Evolutionary conservation across 2,329 filamentous ascomycete species (phyloP).

Genomic region (Stagonosporopsis chrysanthemi): DNA sequence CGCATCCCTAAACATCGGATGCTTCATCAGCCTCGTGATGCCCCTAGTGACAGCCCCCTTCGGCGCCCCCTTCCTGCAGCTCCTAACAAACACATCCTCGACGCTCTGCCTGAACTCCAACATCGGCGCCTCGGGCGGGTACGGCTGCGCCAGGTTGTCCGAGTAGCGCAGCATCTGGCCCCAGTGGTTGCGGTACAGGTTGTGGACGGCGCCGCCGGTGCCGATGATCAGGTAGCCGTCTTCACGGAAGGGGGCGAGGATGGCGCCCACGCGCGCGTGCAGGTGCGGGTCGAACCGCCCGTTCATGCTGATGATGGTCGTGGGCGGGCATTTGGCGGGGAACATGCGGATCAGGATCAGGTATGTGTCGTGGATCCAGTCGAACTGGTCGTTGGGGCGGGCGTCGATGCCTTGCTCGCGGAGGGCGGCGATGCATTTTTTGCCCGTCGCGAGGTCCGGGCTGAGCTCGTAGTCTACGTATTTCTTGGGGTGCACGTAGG

Average conservation of each 20-base stretch:
- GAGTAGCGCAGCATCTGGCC: constrained; percentile 67
- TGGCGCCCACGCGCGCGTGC: constrained; percentile 64
- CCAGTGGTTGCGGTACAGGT: constrained; percentile 73
- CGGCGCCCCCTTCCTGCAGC: constrained; percentile 57
- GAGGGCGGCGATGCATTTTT: constrained; percentile 61
- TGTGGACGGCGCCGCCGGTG: constrained; percentile 72
- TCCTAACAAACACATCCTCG: constrained; percentile 65
- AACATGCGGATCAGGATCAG: constrained; percentile 76
- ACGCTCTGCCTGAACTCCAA: constrained; percentile 72
- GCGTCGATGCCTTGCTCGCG: constrained; percentile 62
- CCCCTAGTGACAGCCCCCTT: constrained; percentile 57
- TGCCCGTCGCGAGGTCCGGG: constrained; percentile 63
- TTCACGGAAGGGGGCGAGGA: constrained; percentile 63
- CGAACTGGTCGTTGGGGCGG: constrained; percentile 62
- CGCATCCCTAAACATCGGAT: constrained; percentile 69
- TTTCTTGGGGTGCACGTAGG: constrained; percentile 71
- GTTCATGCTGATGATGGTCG: constrained; percentile 66
- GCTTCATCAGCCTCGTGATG: constrained; percentile 71
- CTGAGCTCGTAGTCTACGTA: constrained; percentile 69
- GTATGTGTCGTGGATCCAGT: constrained; percentile 78
- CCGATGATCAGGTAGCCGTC: constrained; percentile 65
- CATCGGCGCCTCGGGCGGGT: constrained; percentile 66
- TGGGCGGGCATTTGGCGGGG: constrained; percentile 68
- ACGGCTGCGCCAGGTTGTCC: constrained; percentile 68
- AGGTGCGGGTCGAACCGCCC: constrained; percentile 64